Evolutionary conservation across 2,329 filamentous ascomycete genomes (phyloP), one percentile per base, ranked within the genome.

Genomic region (Xylaria sp.): DNA sequence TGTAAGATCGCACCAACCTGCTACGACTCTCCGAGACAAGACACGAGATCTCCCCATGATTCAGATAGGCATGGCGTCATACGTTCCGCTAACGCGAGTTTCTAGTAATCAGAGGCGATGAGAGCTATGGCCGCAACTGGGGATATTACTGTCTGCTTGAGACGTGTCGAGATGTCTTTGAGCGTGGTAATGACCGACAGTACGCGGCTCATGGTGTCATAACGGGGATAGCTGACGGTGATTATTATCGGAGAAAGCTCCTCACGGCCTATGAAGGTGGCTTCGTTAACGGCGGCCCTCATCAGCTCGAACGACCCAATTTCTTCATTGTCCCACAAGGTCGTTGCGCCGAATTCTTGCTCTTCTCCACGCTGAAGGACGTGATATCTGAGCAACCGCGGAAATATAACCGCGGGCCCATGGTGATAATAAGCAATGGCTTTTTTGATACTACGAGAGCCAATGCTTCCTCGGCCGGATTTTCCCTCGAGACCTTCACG

Each of bases 141-240:
- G 66, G 66, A 7, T 70, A 69, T 51, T 68, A 64, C 42, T 68
- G 67, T 57, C 61, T 70, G 1, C 60, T 67, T 8, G 68, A 69
- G 19, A 56, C 65, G 1, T 69, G 63, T 39, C 59, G 67, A 30
- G 66, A 69, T 48, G 52, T 69, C 19, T 69, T 70, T 34, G 67
- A 69, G 50, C 56, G 65, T 1, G 65, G 66, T 1, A 63, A 57
- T 13, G 42, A 53, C 57, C 54, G 58, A n/a, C 44, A 56, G 37
- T 52, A 58, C 16, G 52, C 54, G 39, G 49, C 54, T 13, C 59
- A 58, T 2, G 34, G 35, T 16, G 37, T 66, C 5, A n/a, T 63
- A 2, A 55, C 58, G 2, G 64, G 64, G 16, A 52, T 35, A 13
- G 59, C 62, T 1, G 46, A 49, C 23, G 35, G 35, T 16, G 60